Evolutionary conservation across 1,284 basidiomycete species (phyloP).

Genomic region (Ganoderma resinaceum): DNA sequence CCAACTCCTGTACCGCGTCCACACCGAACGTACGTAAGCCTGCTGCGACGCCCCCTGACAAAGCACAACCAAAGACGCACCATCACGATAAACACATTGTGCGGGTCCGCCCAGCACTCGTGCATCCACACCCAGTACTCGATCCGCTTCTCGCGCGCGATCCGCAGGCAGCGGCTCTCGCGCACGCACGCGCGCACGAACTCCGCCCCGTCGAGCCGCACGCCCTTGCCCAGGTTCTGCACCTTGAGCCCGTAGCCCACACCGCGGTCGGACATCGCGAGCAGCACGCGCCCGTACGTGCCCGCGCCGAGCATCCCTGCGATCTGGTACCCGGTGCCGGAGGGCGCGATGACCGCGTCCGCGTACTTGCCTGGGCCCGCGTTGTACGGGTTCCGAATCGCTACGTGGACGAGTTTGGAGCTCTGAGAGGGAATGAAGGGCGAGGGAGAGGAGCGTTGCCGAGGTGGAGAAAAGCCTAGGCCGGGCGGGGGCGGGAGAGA

Average conservation of each 20-base stretch:
- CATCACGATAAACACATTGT: conserved; percentile 35
- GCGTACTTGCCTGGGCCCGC: neutral
- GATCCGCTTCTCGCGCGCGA: conserved; percentile 1
- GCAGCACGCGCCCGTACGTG: conserved; percentile 26
- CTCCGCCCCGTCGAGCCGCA: conserved; percentile 1
- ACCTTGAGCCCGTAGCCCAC: conserved; percentile 33
- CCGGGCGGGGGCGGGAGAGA: neutral
- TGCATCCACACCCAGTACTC: conserved; percentile 20
- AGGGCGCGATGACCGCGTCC: conserved; percentile 5
- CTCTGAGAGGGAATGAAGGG: neutral
- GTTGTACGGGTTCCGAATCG: conserved; percentile 2
- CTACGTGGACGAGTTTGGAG: neutral
- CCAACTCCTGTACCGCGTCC: conserved; percentile 9
- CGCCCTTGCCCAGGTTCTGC: conserved; percentile 30
- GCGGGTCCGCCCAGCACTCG: conserved; percentile 31
- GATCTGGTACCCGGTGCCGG: conserved; percentile 21
- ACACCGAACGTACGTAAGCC: too few relatives aligned
- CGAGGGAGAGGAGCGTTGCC: neutral
- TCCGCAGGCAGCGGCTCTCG: conserved; percentile 23
- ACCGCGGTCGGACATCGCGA: neutral
- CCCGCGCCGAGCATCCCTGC: conserved; percentile 25
- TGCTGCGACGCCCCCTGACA: too few relatives aligned
- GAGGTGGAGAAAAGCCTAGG: neutral
- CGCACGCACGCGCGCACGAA: conserved; percentile 6
- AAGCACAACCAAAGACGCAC: too few relatives aligned